Base-by-base conservation (phyloP, 306 rosid genomes). In the Geum urbanum region DNA sequence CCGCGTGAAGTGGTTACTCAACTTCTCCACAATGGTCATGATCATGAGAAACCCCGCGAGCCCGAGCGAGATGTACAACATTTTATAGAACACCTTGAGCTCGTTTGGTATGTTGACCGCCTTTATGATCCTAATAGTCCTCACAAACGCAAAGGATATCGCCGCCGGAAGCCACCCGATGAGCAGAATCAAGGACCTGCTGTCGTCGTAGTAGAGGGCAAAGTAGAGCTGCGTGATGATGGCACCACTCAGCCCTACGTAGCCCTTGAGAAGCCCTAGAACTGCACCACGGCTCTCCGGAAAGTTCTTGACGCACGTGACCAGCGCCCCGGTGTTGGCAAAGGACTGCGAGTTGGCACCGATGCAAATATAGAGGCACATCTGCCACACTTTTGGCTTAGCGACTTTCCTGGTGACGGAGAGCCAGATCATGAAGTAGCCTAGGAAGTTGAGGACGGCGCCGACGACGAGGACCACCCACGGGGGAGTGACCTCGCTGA, bases 401-500 rank as follows among this genome's bases (percentile, higher is more conserved):
- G 80, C 72, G 32, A 86, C 70, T 47, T 47, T 77, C 7, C 65
- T 9, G 10, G 87, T 80, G 22, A 86, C 90, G 8, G 83, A 71
- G 2, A 86, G 59, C 90, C 87, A 86, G 0, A 86, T 83, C 90
- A 83, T 86, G 69, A 86, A 78, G 74, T 86, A 86, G 8, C 90
- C 90, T 35, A 83, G 66, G 58, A 86, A 86, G 66, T 83, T 86
- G 46, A 86, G 72, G 55, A 72, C 69, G 2, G 85, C 80, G 1
- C 90, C 87, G 24, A 80, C 67, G 46, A 76, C 14, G 35, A 85
- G 47, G 14, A 85, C 89, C 68, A 83, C 85, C 87, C 87, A 85
- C 8, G 98, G 98, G 0, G 97, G 97, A 0, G 95, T 83, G 4
- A 90, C 57, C 82, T 94, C 97, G 58, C 86, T 89, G 79, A 94